phyloP scores from a whole-genome alignment of 352 stramenopile genomes.

The Globisporangium abappressorium region DNA sequence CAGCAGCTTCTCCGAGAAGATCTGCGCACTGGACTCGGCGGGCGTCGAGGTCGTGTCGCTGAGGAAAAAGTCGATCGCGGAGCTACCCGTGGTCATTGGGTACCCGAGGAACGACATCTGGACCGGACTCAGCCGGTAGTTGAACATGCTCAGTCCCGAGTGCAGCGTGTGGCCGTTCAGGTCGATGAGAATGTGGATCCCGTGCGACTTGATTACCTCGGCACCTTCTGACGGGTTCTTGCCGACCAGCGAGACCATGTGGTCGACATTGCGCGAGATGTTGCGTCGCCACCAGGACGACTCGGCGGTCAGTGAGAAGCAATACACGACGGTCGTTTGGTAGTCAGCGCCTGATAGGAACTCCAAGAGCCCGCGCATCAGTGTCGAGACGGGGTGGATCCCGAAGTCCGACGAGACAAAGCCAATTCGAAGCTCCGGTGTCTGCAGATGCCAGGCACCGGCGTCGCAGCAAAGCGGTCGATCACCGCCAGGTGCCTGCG shows the following conservation, averaged over 20 bases:
- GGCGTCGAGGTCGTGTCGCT: constrained; percentile 55
- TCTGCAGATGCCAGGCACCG: constrained; percentile 22
- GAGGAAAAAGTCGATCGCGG: constrained; percentile 68
- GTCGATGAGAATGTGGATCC: constrained; percentile 78
- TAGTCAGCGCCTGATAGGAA: constrained; percentile 36
- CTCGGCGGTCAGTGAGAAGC: constrained; percentile 57
- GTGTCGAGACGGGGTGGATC: constrained; percentile 67
- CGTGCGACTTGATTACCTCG: constrained; percentile 40
- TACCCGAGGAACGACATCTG: constrained; percentile 79
- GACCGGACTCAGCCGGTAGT: constrained; percentile 56
- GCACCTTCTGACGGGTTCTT: constrained; percentile 53
- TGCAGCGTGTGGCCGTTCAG: constrained; percentile 84
- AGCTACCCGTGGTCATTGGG: constrained; percentile 61
- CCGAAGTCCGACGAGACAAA: constrained; percentile 86
- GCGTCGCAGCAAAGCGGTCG: constrained; percentile 21
- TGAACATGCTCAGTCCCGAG: constrained; percentile 64
- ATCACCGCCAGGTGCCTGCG: too few relatives aligned
- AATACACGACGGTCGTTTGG: constrained; percentile 46
- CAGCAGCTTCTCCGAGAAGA: constrained; percentile 79
- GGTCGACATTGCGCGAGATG: constrained; percentile 63
- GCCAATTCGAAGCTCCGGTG: constrained; percentile 41
- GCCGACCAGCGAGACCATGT: constrained; percentile 62
- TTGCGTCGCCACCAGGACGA: constrained; percentile 82
- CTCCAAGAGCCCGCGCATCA: constrained; percentile 63
- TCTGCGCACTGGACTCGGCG: constrained; percentile 24